Percentiles rank a stretch among this genome's conserved stretches.
phyloP scores from a whole-genome alignment of 2,329 filamentous ascomycete species.

The Paecilomyces variotii region DNA sequence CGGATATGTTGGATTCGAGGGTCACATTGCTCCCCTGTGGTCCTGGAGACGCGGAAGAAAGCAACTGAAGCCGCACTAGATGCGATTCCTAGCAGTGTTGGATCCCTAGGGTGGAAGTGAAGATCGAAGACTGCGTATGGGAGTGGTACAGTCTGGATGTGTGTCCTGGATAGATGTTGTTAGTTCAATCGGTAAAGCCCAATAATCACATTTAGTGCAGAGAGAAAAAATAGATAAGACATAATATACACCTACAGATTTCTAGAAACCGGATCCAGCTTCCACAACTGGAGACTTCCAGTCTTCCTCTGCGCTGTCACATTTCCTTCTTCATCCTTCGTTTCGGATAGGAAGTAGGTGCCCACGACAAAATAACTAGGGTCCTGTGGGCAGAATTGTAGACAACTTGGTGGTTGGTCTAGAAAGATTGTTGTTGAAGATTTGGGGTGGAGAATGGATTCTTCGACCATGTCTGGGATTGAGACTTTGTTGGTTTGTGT shows the following conservation, averaged over 20 bases:
- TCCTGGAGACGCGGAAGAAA: constrained; percentile 26
- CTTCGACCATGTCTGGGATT: not conserved
- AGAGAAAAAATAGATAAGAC: constrained; percentile 3
- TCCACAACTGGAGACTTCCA: constrained; percentile 65
- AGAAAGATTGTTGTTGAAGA: constrained; percentile 29
- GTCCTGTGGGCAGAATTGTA: constrained; percentile 37
- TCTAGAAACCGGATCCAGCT: constrained; percentile 32
- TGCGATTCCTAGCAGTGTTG: constrained; percentile 60
- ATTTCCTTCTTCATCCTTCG: constrained; percentile 16
- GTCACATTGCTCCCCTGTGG: constrained; percentile 4
- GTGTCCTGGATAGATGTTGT: constrained; percentile 33
- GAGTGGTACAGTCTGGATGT: constrained; percentile 53
- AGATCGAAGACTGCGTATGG: constrained; percentile 75
- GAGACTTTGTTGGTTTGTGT: not conserved
- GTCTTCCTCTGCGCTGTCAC: constrained; percentile 53
- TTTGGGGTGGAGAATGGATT: constrained; percentile 15
- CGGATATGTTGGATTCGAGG: constrained; percentile 24
- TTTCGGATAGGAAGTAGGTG: constrained; percentile 62
- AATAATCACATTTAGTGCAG: not conserved
- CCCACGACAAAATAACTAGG: constrained; percentile 67
- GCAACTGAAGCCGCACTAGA: constrained; percentile 57
- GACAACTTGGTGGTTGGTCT: constrained; percentile 38
- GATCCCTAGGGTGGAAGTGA: constrained; percentile 60
- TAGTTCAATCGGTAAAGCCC: constrained; percentile 9
- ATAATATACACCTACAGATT: constrained; percentile 16